Evolutionary conservation across 2,329 filamentous ascomycete genomes (phyloP).

Genomic region (Sporothrix protearum): DNA sequence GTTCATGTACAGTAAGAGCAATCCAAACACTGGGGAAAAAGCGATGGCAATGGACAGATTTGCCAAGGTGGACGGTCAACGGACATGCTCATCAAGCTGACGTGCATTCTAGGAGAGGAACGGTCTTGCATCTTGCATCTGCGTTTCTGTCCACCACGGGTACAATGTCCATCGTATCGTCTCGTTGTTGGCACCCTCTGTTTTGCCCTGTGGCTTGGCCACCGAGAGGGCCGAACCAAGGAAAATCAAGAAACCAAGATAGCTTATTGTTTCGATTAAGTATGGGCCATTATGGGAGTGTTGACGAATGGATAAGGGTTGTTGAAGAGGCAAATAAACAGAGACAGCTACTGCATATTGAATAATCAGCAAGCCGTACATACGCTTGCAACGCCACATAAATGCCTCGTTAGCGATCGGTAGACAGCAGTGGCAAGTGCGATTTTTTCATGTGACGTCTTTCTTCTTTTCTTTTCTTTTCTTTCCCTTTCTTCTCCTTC

Average conservation of each 20-base stretch:
- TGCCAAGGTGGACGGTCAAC: not conserved
- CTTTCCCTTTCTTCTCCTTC: no score
- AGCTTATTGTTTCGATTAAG: not conserved
- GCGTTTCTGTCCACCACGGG: not conserved
- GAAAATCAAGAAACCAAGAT: not conserved
- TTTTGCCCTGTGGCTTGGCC: not conserved
- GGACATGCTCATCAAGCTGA: not conserved
- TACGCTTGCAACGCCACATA: not conserved
- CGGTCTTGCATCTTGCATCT: not conserved
- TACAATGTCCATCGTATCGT: not conserved
- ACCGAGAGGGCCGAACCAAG: not conserved
- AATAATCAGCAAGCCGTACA: not conserved
- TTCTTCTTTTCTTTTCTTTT: no score
- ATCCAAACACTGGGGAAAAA: no score
- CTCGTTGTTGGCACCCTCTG: not conserved
- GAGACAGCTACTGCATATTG: not conserved
- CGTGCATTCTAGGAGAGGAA: not conserved
- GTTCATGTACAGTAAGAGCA: no score
- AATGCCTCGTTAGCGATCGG: not conserved
- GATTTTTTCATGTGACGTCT: not conserved
- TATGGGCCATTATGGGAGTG: not conserved
- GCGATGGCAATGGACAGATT: not conserved
- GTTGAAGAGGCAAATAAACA: not conserved
- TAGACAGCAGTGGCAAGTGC: not conserved
- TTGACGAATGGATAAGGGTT: conserved; percentile 1